Base-by-base conservation (phyloP, 73 alveolate species). In the Paramecium biaurelia region DNA sequence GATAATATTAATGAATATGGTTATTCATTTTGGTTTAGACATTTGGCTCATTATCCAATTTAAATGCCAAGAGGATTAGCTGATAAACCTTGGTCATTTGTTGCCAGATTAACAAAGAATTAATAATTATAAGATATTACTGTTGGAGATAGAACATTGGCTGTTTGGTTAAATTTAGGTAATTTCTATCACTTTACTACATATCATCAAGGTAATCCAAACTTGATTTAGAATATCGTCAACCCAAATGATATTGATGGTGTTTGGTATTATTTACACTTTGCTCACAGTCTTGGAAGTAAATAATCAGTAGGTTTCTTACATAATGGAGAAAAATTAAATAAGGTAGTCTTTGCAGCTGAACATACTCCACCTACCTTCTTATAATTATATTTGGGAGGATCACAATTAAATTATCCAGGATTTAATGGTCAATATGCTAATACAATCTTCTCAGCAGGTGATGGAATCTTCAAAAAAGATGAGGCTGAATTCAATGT, bases 341-440 rank as follows among this genome's bases (percentile, higher is more conserved):
- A 41, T 18, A 20, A 45, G 11, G 41, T 43, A 1, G 90, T 79
- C 5, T 23, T 23, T 20, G 32, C 47, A 11, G 72, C 72, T 11
- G 74, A 42, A 45, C 90, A 79, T 18, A 23, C 49, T 0, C 32
- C 56, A 41, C 90, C 90, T 21, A 43, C 70, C 4, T 79, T 41
- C 90, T 42, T 79, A 45, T 23, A 79, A 45, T 79, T 79, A 32
- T 79, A 79, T 79, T 79, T 79, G 32, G 90, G 90, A 79, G 90
- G 90, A 42, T 1, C n/a, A 8, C 0, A 79, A 15, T 11, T 79
- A 1, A 79, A 79, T 23, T 79, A 79, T 45, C 90, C 90, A 18
- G 90, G 76, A 38, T 79, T 79, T 21, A 79, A 79, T 79, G 90
- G 90, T 37, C 56, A 79, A 79, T 79, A 43, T 45, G 26, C 76